Evolutionary conservation across 139 green algal genomes (phyloP).

Genomic region (Pseudopediastrum boryanum): DNA sequence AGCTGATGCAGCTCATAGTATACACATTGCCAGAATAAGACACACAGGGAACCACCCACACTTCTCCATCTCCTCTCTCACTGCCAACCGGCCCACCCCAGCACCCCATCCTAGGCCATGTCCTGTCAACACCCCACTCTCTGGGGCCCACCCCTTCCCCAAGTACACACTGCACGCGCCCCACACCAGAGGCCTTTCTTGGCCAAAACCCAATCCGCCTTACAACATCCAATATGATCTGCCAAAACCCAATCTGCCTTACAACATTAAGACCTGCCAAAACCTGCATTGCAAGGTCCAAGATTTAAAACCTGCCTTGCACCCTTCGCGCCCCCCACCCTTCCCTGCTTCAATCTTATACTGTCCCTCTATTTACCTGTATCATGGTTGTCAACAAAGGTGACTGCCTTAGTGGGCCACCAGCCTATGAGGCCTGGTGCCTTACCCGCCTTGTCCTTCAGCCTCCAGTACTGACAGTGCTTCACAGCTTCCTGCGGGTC

Average conservation of each 20-base stretch:
- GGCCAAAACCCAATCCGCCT: background rate
- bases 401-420: constrained; percentile 82
- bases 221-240: background rate
- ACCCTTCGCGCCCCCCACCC: background rate
- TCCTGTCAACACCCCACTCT: too few species aligned
- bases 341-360: too few species aligned
- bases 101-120: too few species aligned
- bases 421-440: constrained; percentile 85
- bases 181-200: background rate
- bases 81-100: too few species aligned
- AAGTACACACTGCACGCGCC: too few species aligned
- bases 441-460: constrained; percentile 77
- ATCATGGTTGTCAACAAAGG: constrained; percentile 89
- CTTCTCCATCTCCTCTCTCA: too few species aligned
- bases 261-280: background rate
- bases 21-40: too few species aligned
- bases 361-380: constrained; percentile 49
- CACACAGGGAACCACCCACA: too few species aligned
- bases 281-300: background rate
- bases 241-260: background rate
- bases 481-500: constrained; percentile 21
- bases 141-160: too few species aligned
- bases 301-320: background rate
- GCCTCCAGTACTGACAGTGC: constrained; percentile 80
- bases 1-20: too few species aligned